Evolutionary conservation across 1,284 basidiomycete genomes (phyloP).

Genomic region (Heterobasidion occidentale): DNA sequence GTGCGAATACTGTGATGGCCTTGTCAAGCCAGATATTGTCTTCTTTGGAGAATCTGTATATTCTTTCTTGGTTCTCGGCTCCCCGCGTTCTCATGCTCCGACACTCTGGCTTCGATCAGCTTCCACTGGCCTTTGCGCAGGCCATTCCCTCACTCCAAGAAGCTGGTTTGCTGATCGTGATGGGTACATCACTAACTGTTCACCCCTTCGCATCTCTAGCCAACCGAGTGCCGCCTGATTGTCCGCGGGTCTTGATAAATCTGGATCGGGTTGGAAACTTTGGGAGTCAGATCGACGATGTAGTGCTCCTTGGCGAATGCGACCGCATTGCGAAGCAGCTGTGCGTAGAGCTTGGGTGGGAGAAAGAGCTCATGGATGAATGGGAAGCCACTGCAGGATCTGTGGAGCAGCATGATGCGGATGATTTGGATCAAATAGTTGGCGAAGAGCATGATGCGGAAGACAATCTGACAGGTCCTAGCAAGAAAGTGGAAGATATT

Average conservation of each 20-base stretch:
- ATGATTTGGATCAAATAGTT: background rate
- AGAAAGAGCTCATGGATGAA: slow-evolving; percentile 38
- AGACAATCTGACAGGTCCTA: background rate
- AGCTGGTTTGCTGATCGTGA: slow-evolving; percentile 84
- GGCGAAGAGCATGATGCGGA: background rate
- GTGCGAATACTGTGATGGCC: slow-evolving; percentile 59
- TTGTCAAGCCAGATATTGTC: slow-evolving; percentile 92
- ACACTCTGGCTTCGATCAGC: slow-evolving; percentile 26
- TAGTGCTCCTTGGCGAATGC: slow-evolving; percentile 59
- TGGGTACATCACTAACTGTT: slow-evolving; percentile 87
- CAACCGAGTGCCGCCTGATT: slow-evolving; percentile 34
- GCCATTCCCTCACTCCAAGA: slow-evolving; percentile 40
- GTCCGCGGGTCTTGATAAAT: slow-evolving; percentile 68
- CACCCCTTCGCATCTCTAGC: slow-evolving; percentile 70
- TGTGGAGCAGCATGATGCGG: slow-evolving; percentile 3
- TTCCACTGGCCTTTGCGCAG: slow-evolving; percentile 49
- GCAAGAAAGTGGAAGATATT: background rate
- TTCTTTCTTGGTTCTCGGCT: slow-evolving; percentile 8
- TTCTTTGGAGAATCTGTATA: slow-evolving; percentile 84
- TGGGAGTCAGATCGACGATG: slow-evolving; percentile 43
- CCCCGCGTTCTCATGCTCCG: background rate
- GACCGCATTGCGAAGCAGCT: slow-evolving; percentile 56
- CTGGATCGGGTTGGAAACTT: slow-evolving; percentile 59
- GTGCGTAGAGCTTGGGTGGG: slow-evolving; percentile 62
- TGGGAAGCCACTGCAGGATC: slow-evolving; percentile 8